phyloP scores from a whole-genome alignment of 2,329 filamentous ascomycete species.

The Madurella mycetomatis region DNA sequence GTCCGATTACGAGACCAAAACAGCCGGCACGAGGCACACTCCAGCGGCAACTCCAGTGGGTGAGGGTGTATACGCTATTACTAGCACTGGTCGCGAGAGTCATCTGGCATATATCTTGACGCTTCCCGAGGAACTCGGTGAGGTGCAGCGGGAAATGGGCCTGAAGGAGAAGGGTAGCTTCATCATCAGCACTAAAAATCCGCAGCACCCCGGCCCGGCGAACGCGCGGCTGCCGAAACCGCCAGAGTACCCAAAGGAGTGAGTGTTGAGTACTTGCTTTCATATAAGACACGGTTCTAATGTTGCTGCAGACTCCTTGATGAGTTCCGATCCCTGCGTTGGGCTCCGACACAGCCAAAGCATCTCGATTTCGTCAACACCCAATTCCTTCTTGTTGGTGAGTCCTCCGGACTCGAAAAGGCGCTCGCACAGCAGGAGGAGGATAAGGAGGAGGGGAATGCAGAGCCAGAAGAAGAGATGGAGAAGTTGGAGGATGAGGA shows the following conservation, averaged over 20 bases:
- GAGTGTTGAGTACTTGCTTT: slow-evolving; percentile 29
- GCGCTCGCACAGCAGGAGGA: slow-evolving; percentile 52
- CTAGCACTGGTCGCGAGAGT: slow-evolving; percentile 63
- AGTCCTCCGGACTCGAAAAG: slow-evolving; percentile 53
- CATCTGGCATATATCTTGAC: slow-evolving; percentile 80
- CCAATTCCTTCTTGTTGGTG: slow-evolving; percentile 75
- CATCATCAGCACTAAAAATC: slow-evolving; percentile 76
- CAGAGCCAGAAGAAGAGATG: slow-evolving; percentile 65
- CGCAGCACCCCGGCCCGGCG: slow-evolving; percentile 61
- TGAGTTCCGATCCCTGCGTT: slow-evolving; percentile 63
- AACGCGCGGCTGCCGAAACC: slow-evolving; percentile 58
- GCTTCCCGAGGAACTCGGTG: slow-evolving; percentile 62
- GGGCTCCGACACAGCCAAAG: slow-evolving; percentile 68
- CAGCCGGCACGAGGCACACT: slow-evolving; percentile 61
- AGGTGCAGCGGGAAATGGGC: slow-evolving; percentile 72
- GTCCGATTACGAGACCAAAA: slow-evolving; percentile 71
- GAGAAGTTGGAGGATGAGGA: slow-evolving; percentile 74
- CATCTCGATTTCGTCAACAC: slow-evolving; percentile 71
- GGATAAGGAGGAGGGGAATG: slow-evolving; percentile 56
- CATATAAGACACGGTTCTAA: neutral
- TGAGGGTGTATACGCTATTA: slow-evolving; percentile 82
- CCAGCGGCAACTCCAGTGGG: slow-evolving; percentile 71
- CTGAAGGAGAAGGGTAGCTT: slow-evolving; percentile 69
- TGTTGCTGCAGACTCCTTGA: slow-evolving; percentile 14
- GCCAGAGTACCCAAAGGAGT: slow-evolving; percentile 68